phyloP scores from a whole-genome alignment of 805 yeast species.

The Saccharomycopsis sp. region DNA sequence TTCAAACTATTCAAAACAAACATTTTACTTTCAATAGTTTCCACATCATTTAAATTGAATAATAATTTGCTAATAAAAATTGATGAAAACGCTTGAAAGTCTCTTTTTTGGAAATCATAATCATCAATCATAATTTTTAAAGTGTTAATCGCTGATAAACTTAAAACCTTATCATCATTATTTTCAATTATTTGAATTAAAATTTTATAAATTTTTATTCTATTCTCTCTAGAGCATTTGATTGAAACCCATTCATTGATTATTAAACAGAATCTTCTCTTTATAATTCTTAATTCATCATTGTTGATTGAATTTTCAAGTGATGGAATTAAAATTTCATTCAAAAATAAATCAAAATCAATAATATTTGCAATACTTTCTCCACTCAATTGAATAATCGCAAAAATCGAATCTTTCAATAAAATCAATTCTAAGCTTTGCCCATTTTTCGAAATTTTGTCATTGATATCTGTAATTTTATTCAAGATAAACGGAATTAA shows the following conservation, averaged over 20 bases:
- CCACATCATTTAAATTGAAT: conserved; percentile 37
- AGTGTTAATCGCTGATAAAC: conserved; percentile 61
- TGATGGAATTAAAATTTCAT: conserved; percentile 56
- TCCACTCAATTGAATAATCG: conserved; percentile 75
- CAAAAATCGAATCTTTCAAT: conserved; percentile 66
- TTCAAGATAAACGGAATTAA: conserved; percentile 46
- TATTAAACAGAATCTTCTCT: conserved; percentile 67
- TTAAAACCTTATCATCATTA: conserved; percentile 54
- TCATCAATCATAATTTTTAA: conserved; percentile 65
- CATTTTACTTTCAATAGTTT: conserved; percentile 66
- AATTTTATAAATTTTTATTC: conserved; percentile 48
- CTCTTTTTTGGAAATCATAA: conserved; percentile 69
- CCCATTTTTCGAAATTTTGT: conserved; percentile 21
- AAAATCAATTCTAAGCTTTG: conserved; percentile 38
- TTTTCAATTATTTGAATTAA: conserved; percentile 38
- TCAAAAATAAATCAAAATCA: conserved; percentile 56
- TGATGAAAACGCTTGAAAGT: conserved; percentile 55
- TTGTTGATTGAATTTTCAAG: conserved; percentile 22
- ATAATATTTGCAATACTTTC: conserved; percentile 52
- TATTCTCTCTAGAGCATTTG: conserved; percentile 47
- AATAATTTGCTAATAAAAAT: conserved; percentile 41
- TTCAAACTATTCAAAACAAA: conserved; percentile 40
- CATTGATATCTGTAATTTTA: conserved; percentile 36
- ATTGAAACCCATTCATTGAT: conserved; percentile 74
- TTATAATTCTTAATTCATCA: conserved; percentile 49